Percentiles rank a stretch among this genome's conserved stretches.
Evolutionary conservation across 2,329 filamentous ascomycete genomes (phyloP).

Genomic region (Aspergillus sp.): DNA sequence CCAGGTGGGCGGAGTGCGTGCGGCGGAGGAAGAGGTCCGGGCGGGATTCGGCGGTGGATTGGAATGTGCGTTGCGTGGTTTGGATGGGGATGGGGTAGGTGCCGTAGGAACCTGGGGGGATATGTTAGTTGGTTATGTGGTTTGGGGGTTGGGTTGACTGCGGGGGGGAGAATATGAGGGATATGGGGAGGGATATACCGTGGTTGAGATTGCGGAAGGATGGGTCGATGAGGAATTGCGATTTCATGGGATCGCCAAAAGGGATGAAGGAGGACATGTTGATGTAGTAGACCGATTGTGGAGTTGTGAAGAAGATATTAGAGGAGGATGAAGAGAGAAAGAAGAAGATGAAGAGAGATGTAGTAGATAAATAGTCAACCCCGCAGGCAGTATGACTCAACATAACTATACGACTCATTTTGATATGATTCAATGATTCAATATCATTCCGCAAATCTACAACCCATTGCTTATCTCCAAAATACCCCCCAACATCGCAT

Average conservation of each 20-base stretch:
- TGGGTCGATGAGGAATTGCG: conserved; percentile 68
- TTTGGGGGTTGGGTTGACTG: not conserved
- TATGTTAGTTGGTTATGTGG: not conserved
- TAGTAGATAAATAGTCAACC: too few relatives aligned
- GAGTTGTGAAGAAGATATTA: too few relatives aligned
- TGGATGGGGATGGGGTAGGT: conserved; percentile 66
- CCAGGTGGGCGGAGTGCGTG: conserved; percentile 61
- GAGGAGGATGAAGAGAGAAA: too few relatives aligned
- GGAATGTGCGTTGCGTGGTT: conserved; percentile 60
- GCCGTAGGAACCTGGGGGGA: conserved; percentile 66
- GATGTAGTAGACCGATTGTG: not conserved
- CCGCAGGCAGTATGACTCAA: not conserved
- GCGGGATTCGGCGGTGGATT: conserved; percentile 63
- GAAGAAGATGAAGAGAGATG: too few relatives aligned
- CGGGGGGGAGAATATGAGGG: not conserved
- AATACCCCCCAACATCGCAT: not conserved
- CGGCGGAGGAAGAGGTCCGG: conserved; percentile 79
- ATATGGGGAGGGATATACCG: conserved; percentile 50
- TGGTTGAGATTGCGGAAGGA: conserved; percentile 76
- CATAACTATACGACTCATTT: not conserved
- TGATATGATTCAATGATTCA: not conserved
- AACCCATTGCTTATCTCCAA: not conserved
- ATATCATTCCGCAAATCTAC: not conserved
- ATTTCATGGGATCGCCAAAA: conserved; percentile 57
- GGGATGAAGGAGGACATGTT: conserved; percentile 12